Conservation (phyloP, 805 yeast genomes). For the Torulaspora maleeae region DNA sequence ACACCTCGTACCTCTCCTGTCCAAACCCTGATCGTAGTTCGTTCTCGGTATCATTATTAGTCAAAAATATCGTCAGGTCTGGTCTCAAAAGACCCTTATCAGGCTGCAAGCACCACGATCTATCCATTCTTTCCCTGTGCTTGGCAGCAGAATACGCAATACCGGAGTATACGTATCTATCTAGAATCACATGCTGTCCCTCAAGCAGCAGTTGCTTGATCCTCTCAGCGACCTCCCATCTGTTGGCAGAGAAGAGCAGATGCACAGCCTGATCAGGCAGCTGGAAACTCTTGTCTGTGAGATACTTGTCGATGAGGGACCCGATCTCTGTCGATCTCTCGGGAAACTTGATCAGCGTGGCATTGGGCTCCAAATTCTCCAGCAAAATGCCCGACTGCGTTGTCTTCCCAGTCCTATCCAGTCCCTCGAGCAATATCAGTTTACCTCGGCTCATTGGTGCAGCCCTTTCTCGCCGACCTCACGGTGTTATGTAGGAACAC, state of each 20-base stretch:
- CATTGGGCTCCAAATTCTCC: slow-evolving; percentile 32
- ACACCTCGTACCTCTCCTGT: slow-evolving; percentile 82
- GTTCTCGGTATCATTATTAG: slow-evolving; percentile 39
- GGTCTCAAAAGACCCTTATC: slow-evolving; percentile 86
- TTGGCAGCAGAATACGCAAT: slow-evolving; percentile 90
- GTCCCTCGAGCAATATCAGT: slow-evolving; percentile 81
- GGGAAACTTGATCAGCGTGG: slow-evolving; percentile 71
- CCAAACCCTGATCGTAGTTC: slow-evolving; percentile 78
- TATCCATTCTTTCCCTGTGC: slow-evolving; percentile 43
- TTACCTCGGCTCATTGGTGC: slow-evolving; percentile 49
- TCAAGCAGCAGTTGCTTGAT: slow-evolving; percentile 43
- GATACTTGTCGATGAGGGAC: slow-evolving; percentile 64
- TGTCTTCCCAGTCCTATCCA: slow-evolving; percentile 92
- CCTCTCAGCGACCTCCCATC: slow-evolving; percentile 74
- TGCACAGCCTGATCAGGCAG: slow-evolving; percentile 80
- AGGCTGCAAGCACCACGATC: slow-evolving; percentile 75
- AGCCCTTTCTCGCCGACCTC: background rate
- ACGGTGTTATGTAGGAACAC: background rate
- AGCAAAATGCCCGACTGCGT: slow-evolving; percentile 60
- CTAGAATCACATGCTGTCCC: slow-evolving; percentile 66
- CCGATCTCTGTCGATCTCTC: slow-evolving; percentile 84
- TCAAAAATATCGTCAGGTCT: slow-evolving; percentile 74
- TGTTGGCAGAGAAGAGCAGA: slow-evolving; percentile 80
- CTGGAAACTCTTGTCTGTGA: slow-evolving; percentile 46
- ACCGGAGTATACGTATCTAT: slow-evolving; percentile 89